These are phyloP conservation scores for Sugiyamaella grinbergsii DNA, from an alignment of 1,139 yeast genomes.

Conservation along the genomic window DNA sequence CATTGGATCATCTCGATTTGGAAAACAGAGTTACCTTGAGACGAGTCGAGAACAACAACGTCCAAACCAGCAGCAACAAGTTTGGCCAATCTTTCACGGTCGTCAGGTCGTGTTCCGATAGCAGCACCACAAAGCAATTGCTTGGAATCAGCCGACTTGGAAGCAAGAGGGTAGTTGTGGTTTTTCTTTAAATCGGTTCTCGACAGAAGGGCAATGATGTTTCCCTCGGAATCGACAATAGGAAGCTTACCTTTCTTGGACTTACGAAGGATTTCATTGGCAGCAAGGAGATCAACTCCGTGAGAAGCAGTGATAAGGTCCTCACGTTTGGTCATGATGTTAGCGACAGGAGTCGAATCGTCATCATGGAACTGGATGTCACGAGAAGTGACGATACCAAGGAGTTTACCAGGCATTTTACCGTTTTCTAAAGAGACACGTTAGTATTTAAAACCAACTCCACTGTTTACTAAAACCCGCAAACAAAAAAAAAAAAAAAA, in stretches of 20 bases:
- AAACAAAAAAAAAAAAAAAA: too few relatives aligned
- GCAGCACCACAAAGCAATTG: slow-evolving; percentile 99
- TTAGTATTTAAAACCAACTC: too few relatives aligned
- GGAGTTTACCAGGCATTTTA: slow-evolving; percentile 79
- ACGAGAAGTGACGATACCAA: slow-evolving; percentile 96
- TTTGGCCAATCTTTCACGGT: slow-evolving; percentile 77
- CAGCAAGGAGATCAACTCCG: slow-evolving; percentile 76
- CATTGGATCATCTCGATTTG: slow-evolving; percentile 91
- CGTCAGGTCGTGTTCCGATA: slow-evolving; percentile 90
- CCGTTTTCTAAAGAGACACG: slow-evolving; percentile 63
- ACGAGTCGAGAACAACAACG: slow-evolving; percentile 92
- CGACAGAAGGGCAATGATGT: slow-evolving; percentile 83
- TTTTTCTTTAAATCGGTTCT: slow-evolving; percentile 97
- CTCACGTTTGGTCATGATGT: slow-evolving; percentile 72
- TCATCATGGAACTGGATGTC: slow-evolving; percentile 94
- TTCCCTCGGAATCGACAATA: slow-evolving; percentile 75
- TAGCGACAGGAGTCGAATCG: slow-evolving; percentile 59
- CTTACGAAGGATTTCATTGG: slow-evolving; percentile 84
- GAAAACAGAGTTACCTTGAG: slow-evolving; percentile 96
- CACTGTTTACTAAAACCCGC: too few relatives aligned
- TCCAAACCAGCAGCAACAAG: slow-evolving; percentile 97
- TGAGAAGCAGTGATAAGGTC: slow-evolving; percentile 77
- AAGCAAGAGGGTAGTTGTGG: slow-evolving; percentile 89
- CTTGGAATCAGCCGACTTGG: slow-evolving; percentile 89
- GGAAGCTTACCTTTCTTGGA: slow-evolving; percentile 98